A percentile compares a stretch with the other conserved stretches of the same genome.
These are phyloP conservation scores for Trametes coccinea DNA, from an alignment of 768 basidiomycete genomes.

Conservation along the genomic window DNA sequence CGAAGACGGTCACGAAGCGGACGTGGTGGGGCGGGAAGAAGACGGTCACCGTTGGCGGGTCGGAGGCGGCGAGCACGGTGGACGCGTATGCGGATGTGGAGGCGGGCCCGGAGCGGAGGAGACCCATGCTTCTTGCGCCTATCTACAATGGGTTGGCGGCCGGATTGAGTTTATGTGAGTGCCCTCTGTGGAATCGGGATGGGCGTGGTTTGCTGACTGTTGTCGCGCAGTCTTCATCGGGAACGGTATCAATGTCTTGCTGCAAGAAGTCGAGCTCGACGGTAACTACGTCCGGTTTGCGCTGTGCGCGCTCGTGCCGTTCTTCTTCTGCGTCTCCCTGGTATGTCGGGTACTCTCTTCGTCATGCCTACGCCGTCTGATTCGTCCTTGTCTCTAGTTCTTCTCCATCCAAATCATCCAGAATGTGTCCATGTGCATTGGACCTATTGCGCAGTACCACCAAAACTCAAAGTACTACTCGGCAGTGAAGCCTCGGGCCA, in stretches of 20 bases:
- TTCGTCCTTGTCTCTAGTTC: constrained; percentile 17
- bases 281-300: constrained; percentile 43
- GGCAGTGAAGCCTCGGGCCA: constrained; percentile 43
- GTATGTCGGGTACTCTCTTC: constrained; percentile 21
- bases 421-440: constrained; percentile 44
- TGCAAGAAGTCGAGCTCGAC: constrained; percentile 56
- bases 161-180: constrained; percentile 35
- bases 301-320: constrained; percentile 42
- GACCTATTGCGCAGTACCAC: constrained; percentile 53
- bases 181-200: neutral
- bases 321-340: constrained; percentile 50
- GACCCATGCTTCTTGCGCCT: constrained; percentile 38
- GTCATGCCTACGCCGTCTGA: neutral
- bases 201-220: constrained; percentile 14
- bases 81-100: constrained; percentile 32
- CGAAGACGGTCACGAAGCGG: constrained; percentile 27
- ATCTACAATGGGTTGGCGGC: constrained; percentile 39
- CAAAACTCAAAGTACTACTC: constrained; percentile 57
- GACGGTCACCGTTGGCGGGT: constrained; percentile 33
- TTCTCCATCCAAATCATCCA: constrained; percentile 46
- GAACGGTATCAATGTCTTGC: constrained; percentile 59
- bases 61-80: constrained; percentile 17
- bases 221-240: constrained; percentile 56
- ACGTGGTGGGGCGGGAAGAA: constrained; percentile 66
- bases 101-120: constrained; percentile 32